phyloP scores from a whole-genome alignment of 495 filamentous ascomycete species.

The Tetracladium setigerum region DNA sequence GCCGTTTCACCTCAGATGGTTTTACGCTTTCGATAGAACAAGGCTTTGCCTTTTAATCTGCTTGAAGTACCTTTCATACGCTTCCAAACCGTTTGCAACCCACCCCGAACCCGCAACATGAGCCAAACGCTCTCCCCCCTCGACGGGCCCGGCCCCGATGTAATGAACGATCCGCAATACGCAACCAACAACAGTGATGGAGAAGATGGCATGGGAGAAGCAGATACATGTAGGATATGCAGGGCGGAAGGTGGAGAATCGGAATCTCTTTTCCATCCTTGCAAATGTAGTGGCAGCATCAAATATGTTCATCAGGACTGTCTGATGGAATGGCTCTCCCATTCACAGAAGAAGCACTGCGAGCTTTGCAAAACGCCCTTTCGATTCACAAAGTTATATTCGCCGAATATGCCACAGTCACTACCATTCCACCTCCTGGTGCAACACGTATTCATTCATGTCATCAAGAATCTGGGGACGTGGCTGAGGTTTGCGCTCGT shows the following conservation, averaged over 20 bases:
- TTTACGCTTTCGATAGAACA: conserved; percentile 5
- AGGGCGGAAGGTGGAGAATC: conserved; percentile 76
- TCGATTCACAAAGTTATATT: conserved; percentile 95
- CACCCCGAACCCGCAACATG: no score
- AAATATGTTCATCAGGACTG: conserved; percentile 97
- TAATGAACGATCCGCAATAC: conserved; percentile 62
- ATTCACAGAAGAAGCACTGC: conserved; percentile 98
- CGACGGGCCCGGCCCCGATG: conserved; percentile 32
- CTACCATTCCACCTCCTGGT: conserved; percentile 76
- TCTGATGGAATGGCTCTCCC: conserved; percentile 94
- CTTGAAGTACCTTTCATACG: no score
- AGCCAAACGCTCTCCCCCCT: background rate
- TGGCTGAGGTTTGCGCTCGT: conserved; percentile 76
- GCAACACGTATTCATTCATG: conserved; percentile 64
- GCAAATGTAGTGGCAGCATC: conserved; percentile 97
- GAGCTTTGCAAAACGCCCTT: conserved; percentile 98
- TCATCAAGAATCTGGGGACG: conserved; percentile 58
- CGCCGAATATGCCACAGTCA: conserved; percentile 79
- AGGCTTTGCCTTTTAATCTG: conserved; percentile 16
- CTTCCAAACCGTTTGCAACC: no score
- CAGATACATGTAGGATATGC: conserved; percentile 92
- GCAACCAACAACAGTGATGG: conserved; percentile 22
- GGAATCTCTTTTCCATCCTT: conserved; percentile 92
- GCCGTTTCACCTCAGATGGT: conserved; percentile 12
- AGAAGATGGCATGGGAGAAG: conserved; percentile 32